These are phyloP conservation scores for Sporodiniella umbellata DNA, from an alignment of 371 early-diverging fungal genomes.

Conservation along the genomic window DNA sequence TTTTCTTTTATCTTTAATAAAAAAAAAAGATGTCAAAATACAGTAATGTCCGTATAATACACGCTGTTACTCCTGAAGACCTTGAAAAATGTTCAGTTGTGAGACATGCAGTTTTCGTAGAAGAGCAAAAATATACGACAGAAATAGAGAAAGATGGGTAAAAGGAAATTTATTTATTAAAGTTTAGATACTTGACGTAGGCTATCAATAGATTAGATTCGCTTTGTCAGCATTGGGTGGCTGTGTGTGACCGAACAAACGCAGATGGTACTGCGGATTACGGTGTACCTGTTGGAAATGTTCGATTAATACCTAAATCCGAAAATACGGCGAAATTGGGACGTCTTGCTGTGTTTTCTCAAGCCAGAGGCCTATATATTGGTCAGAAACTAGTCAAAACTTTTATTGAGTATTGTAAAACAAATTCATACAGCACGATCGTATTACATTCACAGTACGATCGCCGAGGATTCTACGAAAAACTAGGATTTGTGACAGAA, in stretches of 20 bases:
- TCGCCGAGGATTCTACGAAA: conserved; percentile 44
- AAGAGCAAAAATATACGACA: conserved; percentile 12
- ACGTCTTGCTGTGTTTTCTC: conserved; percentile 35
- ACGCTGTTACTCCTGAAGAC: background rate
- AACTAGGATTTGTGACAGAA: conserved; percentile 36
- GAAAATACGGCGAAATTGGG: conserved; percentile 36
- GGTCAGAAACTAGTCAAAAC: conserved; percentile 27
- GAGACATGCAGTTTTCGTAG: background rate
- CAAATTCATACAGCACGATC: conserved; percentile 17
- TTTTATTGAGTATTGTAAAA: conserved; percentile 20
- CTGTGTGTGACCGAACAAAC: conserved; percentile 17
- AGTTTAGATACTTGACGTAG: background rate
- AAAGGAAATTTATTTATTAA: too few relatives aligned
- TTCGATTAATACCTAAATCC: conserved; percentile 27
- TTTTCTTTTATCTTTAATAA: background rate
- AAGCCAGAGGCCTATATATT: conserved; percentile 32
- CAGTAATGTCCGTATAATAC: background rate
- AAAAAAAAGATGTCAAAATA: too few relatives aligned
- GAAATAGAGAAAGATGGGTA: conserved; percentile 39
- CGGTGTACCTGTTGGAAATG: conserved; percentile 28
- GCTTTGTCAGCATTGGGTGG: conserved; percentile 29
- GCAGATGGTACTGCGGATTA: conserved; percentile 6
- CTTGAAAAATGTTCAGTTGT: background rate
- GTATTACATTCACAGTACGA: conserved; percentile 37
- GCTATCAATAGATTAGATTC: conserved; percentile 19